These are phyloP conservation scores for Mycena amicta DNA, from an alignment of 768 basidiomycete species.

Conservation along the genomic window DNA sequence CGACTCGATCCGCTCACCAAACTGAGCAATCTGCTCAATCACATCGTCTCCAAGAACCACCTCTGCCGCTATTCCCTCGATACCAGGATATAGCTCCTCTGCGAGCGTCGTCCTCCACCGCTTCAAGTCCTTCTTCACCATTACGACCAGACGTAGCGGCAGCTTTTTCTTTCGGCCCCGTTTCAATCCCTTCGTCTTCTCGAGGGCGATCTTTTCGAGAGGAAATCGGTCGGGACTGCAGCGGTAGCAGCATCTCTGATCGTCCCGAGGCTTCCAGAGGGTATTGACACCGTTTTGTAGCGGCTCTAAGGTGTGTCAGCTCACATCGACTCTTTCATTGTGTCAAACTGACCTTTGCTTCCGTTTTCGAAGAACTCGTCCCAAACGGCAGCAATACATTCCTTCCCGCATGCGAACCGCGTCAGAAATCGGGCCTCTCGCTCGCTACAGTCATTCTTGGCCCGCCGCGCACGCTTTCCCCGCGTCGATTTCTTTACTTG, in stretches of 20 bases:
- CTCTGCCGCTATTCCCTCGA: slow-evolving; percentile 6
- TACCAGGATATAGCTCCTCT: slow-evolving; percentile 9
- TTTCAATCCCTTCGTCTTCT: slow-evolving; percentile 7
- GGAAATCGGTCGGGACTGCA: slow-evolving; percentile 16
- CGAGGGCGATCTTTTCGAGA: not conserved
- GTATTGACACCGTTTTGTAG: not conserved
- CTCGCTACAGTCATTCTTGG: not conserved
- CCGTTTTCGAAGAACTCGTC: slow-evolving; percentile 24
- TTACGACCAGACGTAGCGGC: not conserved
- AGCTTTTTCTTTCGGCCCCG: slow-evolving; percentile 11
- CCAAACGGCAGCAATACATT: slow-evolving; percentile 18
- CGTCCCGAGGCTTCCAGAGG: not conserved
- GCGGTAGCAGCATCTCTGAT: slow-evolving; percentile 17
- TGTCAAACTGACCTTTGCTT: slow-evolving; percentile 18
- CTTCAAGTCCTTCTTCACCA: not conserved
- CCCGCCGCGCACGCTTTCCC: not conserved
- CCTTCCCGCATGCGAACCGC: slow-evolving; percentile 1
- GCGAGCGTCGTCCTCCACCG: slow-evolving; percentile 10
- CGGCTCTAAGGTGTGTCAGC: not conserved
- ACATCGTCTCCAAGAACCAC: slow-evolving; percentile 1
- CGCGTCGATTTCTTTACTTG: not conserved
- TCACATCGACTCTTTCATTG: too few relatives aligned
- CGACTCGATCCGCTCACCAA: slow-evolving; percentile 9
- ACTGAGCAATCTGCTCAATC: slow-evolving; percentile 15
- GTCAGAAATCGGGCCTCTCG: slow-evolving; percentile 7